Percentiles rank a stretch among this genome's conserved stretches.
Evolutionary conservation across 148 eudicot species (phyloP).

Genomic region (Bassia scoparia): DNA sequence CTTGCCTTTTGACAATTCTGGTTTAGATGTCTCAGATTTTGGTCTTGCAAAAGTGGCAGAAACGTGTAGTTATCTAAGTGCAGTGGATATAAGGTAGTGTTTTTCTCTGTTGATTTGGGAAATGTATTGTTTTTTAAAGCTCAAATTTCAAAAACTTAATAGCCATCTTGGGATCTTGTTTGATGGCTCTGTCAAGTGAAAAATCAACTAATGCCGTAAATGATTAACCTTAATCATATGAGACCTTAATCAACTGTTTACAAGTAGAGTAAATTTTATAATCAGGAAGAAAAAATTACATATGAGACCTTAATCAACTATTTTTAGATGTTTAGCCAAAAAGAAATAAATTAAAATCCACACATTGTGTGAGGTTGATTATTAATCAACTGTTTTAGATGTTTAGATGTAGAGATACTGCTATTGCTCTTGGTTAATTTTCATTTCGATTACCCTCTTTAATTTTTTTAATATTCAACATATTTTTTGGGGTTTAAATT

Average conservation of each 20-base stretch:
- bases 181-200: background rate
- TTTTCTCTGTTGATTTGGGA: slow-evolving; percentile 10
- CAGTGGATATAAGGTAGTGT: slow-evolving; percentile 79
- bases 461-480: background rate
- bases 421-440: slow-evolving; percentile 68
- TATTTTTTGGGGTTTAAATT: background rate
- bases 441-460: background rate
- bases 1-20: slow-evolving; percentile 85
- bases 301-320: too few species aligned
- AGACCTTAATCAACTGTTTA: too few species aligned
- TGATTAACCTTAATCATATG: too few species aligned
- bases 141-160: background rate
- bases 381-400: too few species aligned
- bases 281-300: too few species aligned
- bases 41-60: slow-evolving; percentile 62
- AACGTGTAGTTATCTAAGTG: slow-evolving; percentile 49
- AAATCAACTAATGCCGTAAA: too few species aligned
- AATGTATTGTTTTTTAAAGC: too few species aligned
- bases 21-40: slow-evolving; percentile 75
- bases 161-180: background rate
- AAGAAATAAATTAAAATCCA: too few species aligned
- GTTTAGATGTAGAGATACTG: slow-evolving; percentile 85
- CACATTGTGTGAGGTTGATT: too few species aligned
- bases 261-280: too few species aligned
- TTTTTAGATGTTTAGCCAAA: too few species aligned